phyloP scores from a whole-genome alignment of 805 yeast genomes.

The Kodamaea kaohsiungensis region DNA sequence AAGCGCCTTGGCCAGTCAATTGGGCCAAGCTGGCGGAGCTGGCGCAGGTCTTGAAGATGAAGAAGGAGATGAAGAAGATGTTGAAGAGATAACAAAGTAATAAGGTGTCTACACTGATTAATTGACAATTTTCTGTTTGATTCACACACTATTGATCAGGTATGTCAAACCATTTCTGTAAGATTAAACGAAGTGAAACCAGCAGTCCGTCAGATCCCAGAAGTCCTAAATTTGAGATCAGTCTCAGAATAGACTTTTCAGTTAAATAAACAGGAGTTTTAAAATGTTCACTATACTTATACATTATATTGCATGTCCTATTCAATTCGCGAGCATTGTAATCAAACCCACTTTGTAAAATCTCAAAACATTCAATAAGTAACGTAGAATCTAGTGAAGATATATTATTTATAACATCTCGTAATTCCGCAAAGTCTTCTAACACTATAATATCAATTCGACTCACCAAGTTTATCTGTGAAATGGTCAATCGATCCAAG shows the following conservation, averaged over 20 bases:
- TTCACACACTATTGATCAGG: background rate
- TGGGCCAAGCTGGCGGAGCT: conserved; percentile 43
- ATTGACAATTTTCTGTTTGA: background rate
- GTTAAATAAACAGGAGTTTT: background rate
- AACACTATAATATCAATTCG: conserved; percentile 3
- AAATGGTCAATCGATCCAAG: background rate
- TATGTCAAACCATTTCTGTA: conserved; percentile 2
- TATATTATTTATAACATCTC: background rate
- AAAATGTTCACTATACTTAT: background rate
- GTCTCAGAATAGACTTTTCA: background rate
- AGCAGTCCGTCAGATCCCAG: background rate
- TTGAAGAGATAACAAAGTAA: conserved; percentile 17
- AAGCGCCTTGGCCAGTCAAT: conserved; percentile 42
- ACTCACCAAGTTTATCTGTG: background rate
- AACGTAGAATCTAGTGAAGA: background rate
- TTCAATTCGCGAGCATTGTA: conserved; percentile 1
- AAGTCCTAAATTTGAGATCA: background rate
- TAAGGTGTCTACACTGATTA: background rate
- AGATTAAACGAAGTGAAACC: background rate
- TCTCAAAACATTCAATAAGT: background rate
- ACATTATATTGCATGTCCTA: background rate
- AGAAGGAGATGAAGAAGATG: conserved; percentile 24
- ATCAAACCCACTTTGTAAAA: background rate
- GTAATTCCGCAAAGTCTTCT: conserved; percentile 1
- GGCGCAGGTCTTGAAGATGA: conserved; percentile 19